Base-by-base conservation (phyloP, 495 filamentous ascomycete genomes). In the Xeromyces bisporus region DNA sequence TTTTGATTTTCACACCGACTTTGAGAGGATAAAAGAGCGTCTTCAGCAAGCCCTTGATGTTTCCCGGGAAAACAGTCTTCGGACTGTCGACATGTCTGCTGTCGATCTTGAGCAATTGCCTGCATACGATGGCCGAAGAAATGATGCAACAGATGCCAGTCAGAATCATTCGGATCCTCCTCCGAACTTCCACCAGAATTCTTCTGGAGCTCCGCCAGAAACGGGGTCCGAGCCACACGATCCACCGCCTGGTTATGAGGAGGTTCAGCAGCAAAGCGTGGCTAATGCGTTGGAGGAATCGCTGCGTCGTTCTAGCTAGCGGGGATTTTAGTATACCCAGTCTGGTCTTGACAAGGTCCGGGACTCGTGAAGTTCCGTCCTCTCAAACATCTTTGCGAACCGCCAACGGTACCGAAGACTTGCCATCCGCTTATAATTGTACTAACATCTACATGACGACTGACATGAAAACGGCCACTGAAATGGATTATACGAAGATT, bases 231-330 rank as follows among this genome's bases (percentile, higher is more conserved):
- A 61, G 12, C 84, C 84, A 0, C 58, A 69, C 36, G 89, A 87
- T 36, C 84, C 86, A 10, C 89, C 89, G 18, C 89, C 89, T 20
- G 81, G 80, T 21, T 97, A 97, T 50, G 80, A 94, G 46, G 84
- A 93, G 47, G 80, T 76, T 17, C 89, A 93, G 52, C 66, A 71
- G 34, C 72, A 78, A 37, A 82, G 77, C 37, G 62, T 93, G n/a
- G 72, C 58, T 17, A 50, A 69, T 15, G 71, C 68, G 29, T 39
- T 75, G 14, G 73, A 77, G 41, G 58, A 52, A 33, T 42, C 49
- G 32, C 35, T 64, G 35, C 58, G 60, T 16, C 46, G 48, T 15
- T 42, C 44, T 32, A 56, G 46, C 27, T 57, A 31, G 48, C 25
- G 15, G 9, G 25, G 7, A 28, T 1, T 14, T 15, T 18, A 3